Evolutionary conservation across 176 grass and related monocot species (phyloP).

Genomic region (Phragmites australis): DNA sequence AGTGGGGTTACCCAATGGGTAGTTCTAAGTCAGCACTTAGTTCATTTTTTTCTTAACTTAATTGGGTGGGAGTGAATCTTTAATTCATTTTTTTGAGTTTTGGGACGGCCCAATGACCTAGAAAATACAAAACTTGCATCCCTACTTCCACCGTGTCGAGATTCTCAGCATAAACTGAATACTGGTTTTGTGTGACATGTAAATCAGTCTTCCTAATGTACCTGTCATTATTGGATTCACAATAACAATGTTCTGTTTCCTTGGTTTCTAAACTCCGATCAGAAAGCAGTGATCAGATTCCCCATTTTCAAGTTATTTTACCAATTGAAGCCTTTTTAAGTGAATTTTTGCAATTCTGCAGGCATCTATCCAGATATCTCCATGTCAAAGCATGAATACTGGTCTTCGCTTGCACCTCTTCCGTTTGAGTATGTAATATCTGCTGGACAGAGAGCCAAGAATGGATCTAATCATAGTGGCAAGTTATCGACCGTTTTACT

Average conservation of each 20-base stretch:
- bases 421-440: constrained; percentile 84
- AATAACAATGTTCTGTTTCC: not conserved
- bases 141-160: too few relatives aligned
- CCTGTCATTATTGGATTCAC: not conserved
- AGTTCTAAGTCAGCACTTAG: too few relatives aligned
- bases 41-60: too few relatives aligned
- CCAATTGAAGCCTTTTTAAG: not conserved
- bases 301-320: not conserved
- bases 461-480: constrained; percentile 50
- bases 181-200: not conserved
- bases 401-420: constrained; percentile 95
- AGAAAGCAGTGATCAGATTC: not conserved
- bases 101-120: too few relatives aligned
- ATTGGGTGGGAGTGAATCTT: too few relatives aligned
- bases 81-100: too few relatives aligned
- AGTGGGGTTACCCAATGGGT: too few relatives aligned
- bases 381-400: constrained; percentile 78
- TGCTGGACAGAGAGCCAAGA: constrained; percentile 84
- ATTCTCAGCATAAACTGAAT: too few relatives aligned
- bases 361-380: constrained; percentile 91
- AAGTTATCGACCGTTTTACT: constrained; percentile 29
- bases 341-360: constrained; percentile 45
- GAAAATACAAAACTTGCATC: too few relatives aligned
- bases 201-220: constrained; percentile 5
- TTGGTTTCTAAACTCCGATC: constrained; percentile 18